A percentile compares a stretch with the other conserved stretches of the same genome.
phyloP scores from a whole-genome alignment of 2,329 filamentous ascomycete genomes.

The Alternaria longipes region DNA sequence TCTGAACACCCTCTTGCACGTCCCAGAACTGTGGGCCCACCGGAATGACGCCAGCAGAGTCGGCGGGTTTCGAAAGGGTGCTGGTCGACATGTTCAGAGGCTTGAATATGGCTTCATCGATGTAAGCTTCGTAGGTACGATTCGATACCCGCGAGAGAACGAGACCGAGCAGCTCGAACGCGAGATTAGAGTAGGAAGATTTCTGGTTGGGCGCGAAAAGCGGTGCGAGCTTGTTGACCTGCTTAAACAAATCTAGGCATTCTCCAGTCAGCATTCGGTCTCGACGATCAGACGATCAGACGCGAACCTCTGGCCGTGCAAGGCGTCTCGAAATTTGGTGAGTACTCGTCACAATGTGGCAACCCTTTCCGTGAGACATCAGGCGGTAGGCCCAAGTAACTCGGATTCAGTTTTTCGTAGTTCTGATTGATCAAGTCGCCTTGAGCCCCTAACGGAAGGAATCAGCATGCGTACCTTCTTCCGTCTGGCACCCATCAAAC shows the following conservation, averaged over 20 bases:
- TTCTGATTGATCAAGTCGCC: slow-evolving; percentile 38
- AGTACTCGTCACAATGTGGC: slow-evolving; percentile 49
- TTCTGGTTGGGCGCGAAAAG: slow-evolving; percentile 55
- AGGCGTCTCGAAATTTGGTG: slow-evolving; percentile 38
- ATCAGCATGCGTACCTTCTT: slow-evolving; percentile 39
- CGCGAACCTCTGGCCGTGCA: slow-evolving; percentile 39
- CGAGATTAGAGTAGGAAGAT: slow-evolving; percentile 55
- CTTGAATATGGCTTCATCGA: slow-evolving; percentile 52
- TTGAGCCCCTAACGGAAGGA: slow-evolving; percentile 38
- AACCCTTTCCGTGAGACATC: slow-evolving; percentile 39
- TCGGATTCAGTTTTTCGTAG: slow-evolving; percentile 7
- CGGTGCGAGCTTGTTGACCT: slow-evolving; percentile 43
- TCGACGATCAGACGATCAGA: too few relatives aligned
- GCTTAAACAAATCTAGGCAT: slow-evolving; percentile 43
- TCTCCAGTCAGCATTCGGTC: slow-evolving; percentile 11
- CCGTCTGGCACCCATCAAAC: slow-evolving; percentile 19
- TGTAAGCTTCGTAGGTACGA: slow-evolving; percentile 49
- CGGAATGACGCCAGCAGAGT: slow-evolving; percentile 53
- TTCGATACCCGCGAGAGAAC: slow-evolving; percentile 52
- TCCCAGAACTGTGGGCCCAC: slow-evolving; percentile 52
- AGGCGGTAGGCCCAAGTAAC: slow-evolving; percentile 48
- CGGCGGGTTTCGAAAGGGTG: slow-evolving; percentile 38
- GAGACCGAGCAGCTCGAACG: slow-evolving; percentile 54
- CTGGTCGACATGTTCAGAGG: slow-evolving; percentile 47
- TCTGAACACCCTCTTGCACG: slow-evolving; percentile 53